phyloP scores from a whole-genome alignment of 352 stramenopile species.

The Pythium angustatum region DNA sequence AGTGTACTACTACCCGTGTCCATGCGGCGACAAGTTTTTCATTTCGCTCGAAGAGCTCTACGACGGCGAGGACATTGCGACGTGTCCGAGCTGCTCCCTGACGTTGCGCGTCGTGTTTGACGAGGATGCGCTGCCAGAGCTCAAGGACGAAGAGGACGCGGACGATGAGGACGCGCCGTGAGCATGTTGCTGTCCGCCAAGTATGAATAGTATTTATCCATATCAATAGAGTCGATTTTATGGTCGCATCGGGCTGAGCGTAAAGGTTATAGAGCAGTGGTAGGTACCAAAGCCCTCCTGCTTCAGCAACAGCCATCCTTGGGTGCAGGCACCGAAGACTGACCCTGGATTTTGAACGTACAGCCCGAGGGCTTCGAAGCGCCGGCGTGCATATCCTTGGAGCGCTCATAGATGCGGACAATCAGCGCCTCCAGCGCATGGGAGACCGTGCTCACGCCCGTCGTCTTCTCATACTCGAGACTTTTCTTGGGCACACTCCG shows the following conservation, averaged over 20 bases:
- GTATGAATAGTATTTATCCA: conserved; percentile 12
- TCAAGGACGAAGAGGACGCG: conserved; percentile 55
- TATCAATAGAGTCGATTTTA: conserved; percentile 16
- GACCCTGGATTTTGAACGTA: conserved; percentile 39
- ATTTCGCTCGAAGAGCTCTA: conserved; percentile 85
- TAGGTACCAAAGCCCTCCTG: too few relatives aligned
- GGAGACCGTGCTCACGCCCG: conserved; percentile 43
- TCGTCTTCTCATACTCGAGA: conserved; percentile 53
- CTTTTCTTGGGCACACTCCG: conserved; percentile 32
- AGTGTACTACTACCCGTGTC: conserved; percentile 97
- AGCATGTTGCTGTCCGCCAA: too few relatives aligned
- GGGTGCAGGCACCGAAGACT: conserved; percentile 5
- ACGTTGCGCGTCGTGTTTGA: conserved; percentile 97
- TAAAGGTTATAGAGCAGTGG: not conserved
- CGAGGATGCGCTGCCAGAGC: conserved; percentile 74
- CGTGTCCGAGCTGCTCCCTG: conserved; percentile 96
- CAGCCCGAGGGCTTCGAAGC: conserved; percentile 49
- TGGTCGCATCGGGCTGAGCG: too few relatives aligned
- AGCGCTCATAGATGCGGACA: conserved; percentile 67
- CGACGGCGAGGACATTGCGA: conserved; percentile 97
- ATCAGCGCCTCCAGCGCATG: conserved; percentile 67
- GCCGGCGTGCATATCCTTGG: conserved; percentile 53
- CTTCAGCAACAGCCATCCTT: conserved; percentile 44
- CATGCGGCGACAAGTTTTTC: conserved; percentile 95
- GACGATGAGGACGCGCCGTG: conserved; percentile 27